phyloP scores from a whole-genome alignment of 2,329 filamentous ascomycete genomes.

The Stagonosporopsis tanaceti region DNA sequence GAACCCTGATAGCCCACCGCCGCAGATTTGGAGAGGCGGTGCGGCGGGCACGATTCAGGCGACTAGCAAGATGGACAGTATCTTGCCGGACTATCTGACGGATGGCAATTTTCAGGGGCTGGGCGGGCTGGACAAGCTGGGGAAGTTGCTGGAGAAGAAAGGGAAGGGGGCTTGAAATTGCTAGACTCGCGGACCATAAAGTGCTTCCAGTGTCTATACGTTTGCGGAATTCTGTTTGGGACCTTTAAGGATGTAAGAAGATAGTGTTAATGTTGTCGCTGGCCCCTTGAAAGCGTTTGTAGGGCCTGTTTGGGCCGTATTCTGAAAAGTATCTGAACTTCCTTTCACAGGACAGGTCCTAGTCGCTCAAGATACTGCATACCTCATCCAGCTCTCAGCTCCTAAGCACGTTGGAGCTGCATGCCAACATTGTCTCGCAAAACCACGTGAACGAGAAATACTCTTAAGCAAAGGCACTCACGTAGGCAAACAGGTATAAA shows the following conservation, averaged over 20 bases:
- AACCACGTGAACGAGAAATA: not conserved
- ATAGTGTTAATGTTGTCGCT: not conserved
- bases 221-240: not conserved
- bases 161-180: not conserved
- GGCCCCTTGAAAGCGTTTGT: not conserved
- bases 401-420: not conserved
- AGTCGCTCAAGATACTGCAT: not conserved
- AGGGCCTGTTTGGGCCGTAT: not conserved
- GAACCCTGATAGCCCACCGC: conserved; percentile 14
- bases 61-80: conserved; percentile 17
- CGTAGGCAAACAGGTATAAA: not conserved
- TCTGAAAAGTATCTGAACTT: not conserved
- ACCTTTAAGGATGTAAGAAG: not conserved
- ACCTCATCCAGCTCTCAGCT: not conserved
- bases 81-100: conserved; percentile 12
- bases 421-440: not conserved
- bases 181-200: not conserved
- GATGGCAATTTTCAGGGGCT: conserved; percentile 15
- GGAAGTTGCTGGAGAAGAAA: conserved; percentile 13
- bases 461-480: not conserved
- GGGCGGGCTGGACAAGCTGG: conserved; percentile 18
- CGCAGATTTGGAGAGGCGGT: conserved; percentile 22
- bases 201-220: not conserved
- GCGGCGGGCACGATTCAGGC: conserved; percentile 11
- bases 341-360: not conserved